Percentiles rank a stretch among this genome's conserved stretches.
These are phyloP conservation scores for Escovopsis sp. DNA, from an alignment of 2,329 filamentous ascomycete genomes.

Conservation along the genomic window DNA sequence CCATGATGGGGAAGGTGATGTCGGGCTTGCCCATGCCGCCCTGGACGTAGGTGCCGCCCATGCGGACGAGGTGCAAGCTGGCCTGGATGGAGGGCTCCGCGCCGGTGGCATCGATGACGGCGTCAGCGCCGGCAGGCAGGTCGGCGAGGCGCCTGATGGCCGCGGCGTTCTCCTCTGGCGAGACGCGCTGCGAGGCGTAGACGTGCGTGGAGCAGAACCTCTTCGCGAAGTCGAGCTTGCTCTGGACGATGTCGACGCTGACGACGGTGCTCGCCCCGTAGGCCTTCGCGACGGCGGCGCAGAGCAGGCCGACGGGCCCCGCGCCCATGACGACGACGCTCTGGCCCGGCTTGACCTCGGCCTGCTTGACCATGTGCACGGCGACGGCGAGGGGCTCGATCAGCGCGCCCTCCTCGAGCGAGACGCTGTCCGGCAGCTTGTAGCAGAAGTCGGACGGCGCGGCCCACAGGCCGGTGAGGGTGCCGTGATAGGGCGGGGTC, in stretches of 20 bases:
- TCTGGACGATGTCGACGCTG: conserved; percentile 72
- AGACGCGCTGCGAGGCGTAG: conserved; percentile 45
- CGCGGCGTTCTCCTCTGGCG: conserved; percentile 58
- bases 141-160: conserved; percentile 48
- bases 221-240: conserved; percentile 64
- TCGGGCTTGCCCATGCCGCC: conserved; percentile 81
- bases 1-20: conserved; percentile 84
- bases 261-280: conserved; percentile 78
- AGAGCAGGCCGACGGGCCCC: conserved; percentile 75
- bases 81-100: conserved; percentile 67
- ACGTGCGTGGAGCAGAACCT: conserved; percentile 57
- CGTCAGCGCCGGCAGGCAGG: conserved; percentile 54
- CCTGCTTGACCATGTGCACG: conserved; percentile 71
- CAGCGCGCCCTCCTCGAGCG: conserved; percentile 73
- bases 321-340: conserved; percentile 74
- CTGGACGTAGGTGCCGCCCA: conserved; percentile 66
- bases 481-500: conserved; percentile 86
- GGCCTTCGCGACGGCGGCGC: conserved; percentile 68
- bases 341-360: conserved; percentile 54
- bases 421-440: conserved; percentile 64
- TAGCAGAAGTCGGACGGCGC: conserved; percentile 87
- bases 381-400: conserved; percentile 80
- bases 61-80: conserved; percentile 52
- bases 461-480: conserved; percentile 71
- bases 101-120: conserved; percentile 66